A percentile compares a stretch with the other conserved stretches of the same genome.
Evolutionary conservation across 768 basidiomycete genomes (phyloP).

Genomic region (Psilocybe subaeruginosa): DNA sequence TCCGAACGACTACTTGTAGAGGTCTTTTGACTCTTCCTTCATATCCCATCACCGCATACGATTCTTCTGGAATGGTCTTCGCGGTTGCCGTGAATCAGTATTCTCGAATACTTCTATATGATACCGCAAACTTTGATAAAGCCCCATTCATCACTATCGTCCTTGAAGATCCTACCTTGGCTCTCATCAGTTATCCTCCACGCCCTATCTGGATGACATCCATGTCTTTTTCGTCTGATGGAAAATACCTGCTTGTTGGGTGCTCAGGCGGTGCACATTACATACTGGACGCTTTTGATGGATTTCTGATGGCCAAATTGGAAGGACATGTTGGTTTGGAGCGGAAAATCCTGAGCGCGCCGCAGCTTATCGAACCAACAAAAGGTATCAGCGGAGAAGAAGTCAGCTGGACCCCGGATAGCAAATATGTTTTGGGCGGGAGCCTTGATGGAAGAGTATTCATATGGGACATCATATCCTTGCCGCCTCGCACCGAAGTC

Average conservation of each 20-base stretch:
- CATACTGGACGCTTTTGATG: slow-evolving; percentile 89
- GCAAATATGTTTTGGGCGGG: slow-evolving; percentile 86
- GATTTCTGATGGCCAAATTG: slow-evolving; percentile 80
- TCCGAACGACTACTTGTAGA: slow-evolving; percentile 76
- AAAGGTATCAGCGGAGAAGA: slow-evolving; percentile 93
- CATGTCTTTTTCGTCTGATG: slow-evolving; percentile 87
- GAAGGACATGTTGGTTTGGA: slow-evolving; percentile 87
- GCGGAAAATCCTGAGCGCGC: slow-evolving; percentile 53
- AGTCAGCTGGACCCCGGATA: slow-evolving; percentile 93
- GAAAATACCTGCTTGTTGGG: slow-evolving; percentile 88
- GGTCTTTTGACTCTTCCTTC: slow-evolving; percentile 79
- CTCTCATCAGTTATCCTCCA: slow-evolving; percentile 81
- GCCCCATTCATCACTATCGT: slow-evolving; percentile 86
- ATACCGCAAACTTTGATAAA: slow-evolving; percentile 86
- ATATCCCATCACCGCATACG: slow-evolving; percentile 82
- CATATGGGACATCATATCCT: slow-evolving; percentile 83
- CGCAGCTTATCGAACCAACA: slow-evolving; percentile 63
- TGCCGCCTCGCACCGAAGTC: slow-evolving; percentile 54
- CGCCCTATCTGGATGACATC: slow-evolving; percentile 91
- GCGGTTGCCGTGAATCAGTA: slow-evolving; percentile 86
- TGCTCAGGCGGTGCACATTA: slow-evolving; percentile 95
- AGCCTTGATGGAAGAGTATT: slow-evolving; percentile 83
- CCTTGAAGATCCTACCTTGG: slow-evolving; percentile 80
- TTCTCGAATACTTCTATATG: slow-evolving; percentile 84
- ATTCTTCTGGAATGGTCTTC: slow-evolving; percentile 80